These are phyloP conservation scores for Cyberlindnera saturnus DNA, from an alignment of 805 yeast species.

Conservation along the genomic window DNA sequence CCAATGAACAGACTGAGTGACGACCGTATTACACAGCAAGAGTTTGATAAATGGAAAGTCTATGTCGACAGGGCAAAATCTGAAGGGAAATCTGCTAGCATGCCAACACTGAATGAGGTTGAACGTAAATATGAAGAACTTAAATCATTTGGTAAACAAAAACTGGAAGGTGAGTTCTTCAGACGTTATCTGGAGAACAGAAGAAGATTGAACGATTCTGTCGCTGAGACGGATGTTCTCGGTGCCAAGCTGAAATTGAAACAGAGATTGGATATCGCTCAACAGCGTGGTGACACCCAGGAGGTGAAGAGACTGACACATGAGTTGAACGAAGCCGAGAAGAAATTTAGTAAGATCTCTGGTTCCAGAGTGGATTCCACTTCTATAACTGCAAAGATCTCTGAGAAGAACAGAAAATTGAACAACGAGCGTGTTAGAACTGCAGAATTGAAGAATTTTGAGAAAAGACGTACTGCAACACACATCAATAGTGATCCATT, in stretches of 20 bases:
- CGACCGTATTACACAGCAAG: conserved; percentile 61
- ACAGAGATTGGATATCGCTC: conserved; percentile 72
- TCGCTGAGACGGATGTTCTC: conserved; percentile 69
- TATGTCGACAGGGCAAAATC: conserved; percentile 54
- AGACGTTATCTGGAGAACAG: conserved; percentile 74
- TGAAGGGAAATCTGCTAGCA: conserved; percentile 23
- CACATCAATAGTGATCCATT: conserved; percentile 70
- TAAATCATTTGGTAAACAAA: conserved; percentile 54
- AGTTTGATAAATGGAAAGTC: conserved; percentile 61
- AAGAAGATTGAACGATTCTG: conserved; percentile 50
- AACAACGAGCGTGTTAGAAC: conserved; percentile 71
- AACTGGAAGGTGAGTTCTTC: conserved; percentile 66
- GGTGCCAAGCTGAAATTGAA: conserved; percentile 63
- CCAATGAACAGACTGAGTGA: conserved; percentile 81
- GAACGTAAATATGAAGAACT: conserved; percentile 61
- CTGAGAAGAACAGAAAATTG: conserved; percentile 66
- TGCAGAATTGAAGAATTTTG: conserved; percentile 68
- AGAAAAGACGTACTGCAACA: conserved; percentile 40
- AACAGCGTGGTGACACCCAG: conserved; percentile 37
- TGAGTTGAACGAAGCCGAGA: conserved; percentile 32
- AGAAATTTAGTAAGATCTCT: conserved; percentile 29
- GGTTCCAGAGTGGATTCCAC: conserved; percentile 30
- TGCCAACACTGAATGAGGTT: conserved; percentile 62
- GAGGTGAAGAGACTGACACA: conserved; percentile 32
- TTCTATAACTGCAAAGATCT: conserved; percentile 25